Percentiles rank a stretch among this genome's conserved stretches.
phyloP scores from a whole-genome alignment of 169 alveolate species.

The Plasmodium knowlesi region DNA sequence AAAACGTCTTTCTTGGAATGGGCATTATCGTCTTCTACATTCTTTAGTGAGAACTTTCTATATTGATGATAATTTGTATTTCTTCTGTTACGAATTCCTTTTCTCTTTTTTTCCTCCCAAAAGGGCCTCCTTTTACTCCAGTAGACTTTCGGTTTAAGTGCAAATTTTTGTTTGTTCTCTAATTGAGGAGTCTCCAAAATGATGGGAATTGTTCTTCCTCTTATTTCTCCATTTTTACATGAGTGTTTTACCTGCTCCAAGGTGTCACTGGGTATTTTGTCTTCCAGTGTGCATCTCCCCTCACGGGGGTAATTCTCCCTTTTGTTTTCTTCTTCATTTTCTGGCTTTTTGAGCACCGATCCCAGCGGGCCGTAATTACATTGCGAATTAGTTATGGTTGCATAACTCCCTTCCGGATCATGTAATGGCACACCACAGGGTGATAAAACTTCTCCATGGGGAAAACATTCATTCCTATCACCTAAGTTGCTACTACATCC shows the following conservation, averaged over 20 bases:
- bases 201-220: neutral
- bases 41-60: neutral
- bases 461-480: neutral
- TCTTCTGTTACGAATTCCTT: neutral
- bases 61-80: neutral
- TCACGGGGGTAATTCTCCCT: neutral
- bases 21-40: neutral
- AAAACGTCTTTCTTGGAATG: neutral
- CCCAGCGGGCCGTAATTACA: neutral
- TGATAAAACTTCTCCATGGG: neutral
- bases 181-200: neutral
- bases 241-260: neutral
- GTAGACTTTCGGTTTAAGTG: constrained; percentile 10
- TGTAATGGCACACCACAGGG: neutral
- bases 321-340: neutral
- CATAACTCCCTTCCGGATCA: neutral
- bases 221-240: neutral
- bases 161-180: neutral
- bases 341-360: neutral
- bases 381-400: neutral
- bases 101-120: constrained; percentile 1
- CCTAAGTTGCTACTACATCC: neutral
- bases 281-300: neutral
- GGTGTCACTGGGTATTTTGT: neutral
- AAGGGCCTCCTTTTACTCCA: constrained; percentile 34